Evolutionary conservation across 1,284 basidiomycete species (phyloP).

Genomic region (Neolentinus lepideus): DNA sequence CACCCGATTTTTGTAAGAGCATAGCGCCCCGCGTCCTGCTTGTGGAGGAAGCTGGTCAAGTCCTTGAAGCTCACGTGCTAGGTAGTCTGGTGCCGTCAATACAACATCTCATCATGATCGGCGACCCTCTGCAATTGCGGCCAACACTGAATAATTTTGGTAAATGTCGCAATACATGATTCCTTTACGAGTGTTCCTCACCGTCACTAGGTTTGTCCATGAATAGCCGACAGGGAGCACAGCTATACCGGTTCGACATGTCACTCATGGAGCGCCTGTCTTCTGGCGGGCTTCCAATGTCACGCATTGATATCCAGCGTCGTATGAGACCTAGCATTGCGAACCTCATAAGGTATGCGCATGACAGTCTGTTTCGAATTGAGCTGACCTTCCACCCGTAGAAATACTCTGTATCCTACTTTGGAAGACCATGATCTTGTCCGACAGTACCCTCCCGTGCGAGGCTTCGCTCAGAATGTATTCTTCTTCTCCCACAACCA

Average conservation of each 20-base stretch:
- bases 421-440: slow-evolving; percentile 52
- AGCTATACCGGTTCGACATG: slow-evolving; percentile 35
- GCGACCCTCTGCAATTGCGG: slow-evolving; percentile 65
- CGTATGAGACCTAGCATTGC: slow-evolving; percentile 39
- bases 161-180: slow-evolving; percentile 22
- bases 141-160: slow-evolving; percentile 61
- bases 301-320: slow-evolving; percentile 31
- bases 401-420: slow-evolving; percentile 50
- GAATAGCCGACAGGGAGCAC: slow-evolving; percentile 26
- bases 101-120: slow-evolving; percentile 60
- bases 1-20: slow-evolving; percentile 18
- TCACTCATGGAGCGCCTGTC: slow-evolving; percentile 42
- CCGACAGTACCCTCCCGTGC: slow-evolving; percentile 39
- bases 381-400: slow-evolving; percentile 14
- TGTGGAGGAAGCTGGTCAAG: slow-evolving; percentile 61
- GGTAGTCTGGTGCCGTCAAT: slow-evolving; percentile 49
- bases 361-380: neutral
- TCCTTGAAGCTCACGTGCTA: slow-evolving; percentile 67
- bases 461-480: slow-evolving; percentile 48
- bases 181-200: neutral
- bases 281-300: slow-evolving; percentile 29
- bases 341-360: slow-evolving; percentile 25
- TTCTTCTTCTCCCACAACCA: slow-evolving; percentile 55
- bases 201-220: slow-evolving; percentile 27
- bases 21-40: slow-evolving; percentile 25